Evolutionary conservation across 352 stramenopile genomes (phyloP), one percentile per base, ranked within the genome.

Genomic region (Phytophthora pistaciae): DNA sequence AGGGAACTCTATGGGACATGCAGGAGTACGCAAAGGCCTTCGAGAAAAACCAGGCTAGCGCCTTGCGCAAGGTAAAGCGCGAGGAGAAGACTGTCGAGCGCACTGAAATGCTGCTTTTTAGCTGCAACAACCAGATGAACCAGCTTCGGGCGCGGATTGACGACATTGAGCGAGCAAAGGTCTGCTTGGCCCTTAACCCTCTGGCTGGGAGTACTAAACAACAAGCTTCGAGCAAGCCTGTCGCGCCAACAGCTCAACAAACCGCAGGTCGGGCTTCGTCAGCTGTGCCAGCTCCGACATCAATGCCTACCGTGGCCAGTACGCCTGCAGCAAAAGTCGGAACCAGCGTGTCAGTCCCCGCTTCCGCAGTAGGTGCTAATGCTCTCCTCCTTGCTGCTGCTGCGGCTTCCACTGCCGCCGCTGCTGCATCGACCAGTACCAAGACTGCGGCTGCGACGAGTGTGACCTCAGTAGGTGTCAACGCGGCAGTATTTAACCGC

Each of bases 61-160:
- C 89, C 4, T 69, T 90, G 59, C 77, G 90, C 4, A 95, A 94
- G 61, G 78, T 95, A 23, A 95, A 95, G 67, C 88, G 88, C 27
- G 90, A 97, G 29, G 90, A 96, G 33, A 94, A 94, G 46, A 90
- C 89, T 0, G 82, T 96, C 2, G 90, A 97, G 64, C 84, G 86
- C 21, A 91, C 78, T 25, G 88, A 94, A 42, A 92, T 91, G 83
- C 62, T 87, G 25, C 60, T 93, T 2, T 90, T 89, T 56, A 97
- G 84, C 59, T 93, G 76, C 66, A 95, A 79, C 40, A 94, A 92
- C 48, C 89, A 96, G 44, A 83, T 97, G 75, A 91, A 82, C 54
- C 89, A 97, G 60, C 69, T 97, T 40, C 77, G 79, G 20, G 63
- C 75, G 5, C 72, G 83, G 18, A 91, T 95, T 36, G 88, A 94